Evolutionary conservation across 352 stramenopile genomes (phyloP), one percentile per base, ranked within the genome.

Genomic region (Phytophthora aleatoria): DNA sequence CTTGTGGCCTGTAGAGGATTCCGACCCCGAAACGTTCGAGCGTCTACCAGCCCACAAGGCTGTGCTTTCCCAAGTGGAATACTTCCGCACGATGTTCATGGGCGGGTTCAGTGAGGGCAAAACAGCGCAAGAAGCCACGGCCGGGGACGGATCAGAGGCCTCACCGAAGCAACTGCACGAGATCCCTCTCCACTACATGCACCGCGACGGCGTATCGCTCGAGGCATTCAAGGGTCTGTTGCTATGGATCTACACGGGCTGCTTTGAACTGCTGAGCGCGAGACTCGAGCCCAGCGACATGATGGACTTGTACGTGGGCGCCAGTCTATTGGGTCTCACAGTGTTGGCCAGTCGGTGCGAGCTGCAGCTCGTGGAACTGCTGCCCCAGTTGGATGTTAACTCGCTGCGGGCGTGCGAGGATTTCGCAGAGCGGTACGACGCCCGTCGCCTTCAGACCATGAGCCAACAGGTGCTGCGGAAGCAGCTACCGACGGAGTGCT

Each of bases 81-180:
- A 94, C 67, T 94, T 92, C 63, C 82, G 78, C 36, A 87, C 79
- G 7, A 91, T 94, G 83, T 91, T 94, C 51, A 81, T 82, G 3
- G 85, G 83, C n/a, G 80, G 85, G 13, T 94, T 94, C 43, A 85
- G 81, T 38, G 83, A 94, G 77, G 82, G 79, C n/a, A 65, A 69
- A 9, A 52, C 52, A 4, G 51, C 55, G 5, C 56, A 55, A 68
- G 39, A 50, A 36, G 36, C 31, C 9, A 56, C 38, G 30, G 11
- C 26, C 43, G 33, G 6, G 0, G 44, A 49, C 16, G 48, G 16
- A 53, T 48, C 55, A 4, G 30, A 54, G 16, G 24, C 41, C 0
- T 44, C 49, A 12, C 28, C 30, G 12, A 56, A 33, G 5, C 52
- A 27, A 13, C 27, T 31, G 2, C 83, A 87, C 41, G 77, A 85